Evolutionary conservation across 305 asterid species (phyloP).

Genomic region (Rubia balearica): DNA sequence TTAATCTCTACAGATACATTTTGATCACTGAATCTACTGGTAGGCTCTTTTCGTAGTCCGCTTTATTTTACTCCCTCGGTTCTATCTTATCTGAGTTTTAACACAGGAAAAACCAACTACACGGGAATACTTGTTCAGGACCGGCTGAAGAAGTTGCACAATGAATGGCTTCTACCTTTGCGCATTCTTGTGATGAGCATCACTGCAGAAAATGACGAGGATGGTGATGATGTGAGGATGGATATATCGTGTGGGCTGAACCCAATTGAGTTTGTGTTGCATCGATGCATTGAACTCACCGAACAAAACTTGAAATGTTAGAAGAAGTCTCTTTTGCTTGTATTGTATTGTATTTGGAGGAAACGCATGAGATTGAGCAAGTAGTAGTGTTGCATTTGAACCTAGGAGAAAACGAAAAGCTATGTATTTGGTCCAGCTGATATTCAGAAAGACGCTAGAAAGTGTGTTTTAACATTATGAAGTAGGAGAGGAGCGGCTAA

Average conservation of each 20-base stretch:
- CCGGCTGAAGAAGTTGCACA: slow-evolving; percentile 41
- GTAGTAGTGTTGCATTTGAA: too few species aligned
- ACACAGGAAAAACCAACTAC: slow-evolving; percentile 59
- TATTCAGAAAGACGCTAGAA: too few species aligned
- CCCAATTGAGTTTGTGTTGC: slow-evolving; percentile 62
- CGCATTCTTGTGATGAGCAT: slow-evolving; percentile 44
- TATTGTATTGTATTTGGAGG: too few species aligned
- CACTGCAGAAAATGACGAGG: slow-evolving; percentile 36
- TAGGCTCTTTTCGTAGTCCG: slow-evolving; percentile 11
- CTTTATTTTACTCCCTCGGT: neutral
- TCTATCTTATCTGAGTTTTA: too few species aligned
- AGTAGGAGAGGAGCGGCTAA: neutral
- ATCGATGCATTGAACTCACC: slow-evolving; percentile 70
- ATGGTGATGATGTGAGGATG: slow-evolving; percentile 20
- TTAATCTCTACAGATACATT: slow-evolving; percentile 70
- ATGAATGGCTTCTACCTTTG: slow-evolving; percentile 82
- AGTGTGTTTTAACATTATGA: too few species aligned
- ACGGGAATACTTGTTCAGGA: slow-evolving; percentile 52
- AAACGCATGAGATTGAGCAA: too few species aligned
- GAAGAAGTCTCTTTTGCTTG: neutral
- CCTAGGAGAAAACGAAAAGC: too few species aligned
- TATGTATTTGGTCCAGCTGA: too few species aligned
- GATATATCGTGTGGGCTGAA: slow-evolving; percentile 44
- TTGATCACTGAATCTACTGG: slow-evolving; percentile 77
- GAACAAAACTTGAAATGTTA: slow-evolving; percentile 43